Base-by-base conservation (phyloP, 1,284 basidiomycete species). In the Trichosporon asahii region DNA sequence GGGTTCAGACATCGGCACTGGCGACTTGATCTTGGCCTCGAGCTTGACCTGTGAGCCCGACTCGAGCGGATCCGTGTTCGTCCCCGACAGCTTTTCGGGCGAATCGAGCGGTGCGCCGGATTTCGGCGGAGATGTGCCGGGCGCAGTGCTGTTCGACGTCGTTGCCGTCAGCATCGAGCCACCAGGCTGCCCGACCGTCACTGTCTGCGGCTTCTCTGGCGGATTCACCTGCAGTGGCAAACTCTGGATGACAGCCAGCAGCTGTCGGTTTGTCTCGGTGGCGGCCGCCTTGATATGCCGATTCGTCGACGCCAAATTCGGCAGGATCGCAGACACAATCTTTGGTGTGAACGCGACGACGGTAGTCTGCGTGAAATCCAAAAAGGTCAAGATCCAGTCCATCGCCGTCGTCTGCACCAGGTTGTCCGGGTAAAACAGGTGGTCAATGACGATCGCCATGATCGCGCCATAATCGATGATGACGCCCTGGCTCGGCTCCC, bases 311-410 rank as follows among this genome's bases (percentile, higher is more conserved):
- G 97, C 94, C 40, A 99, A 89, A 78, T 95, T 97, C 0, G 95
- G 94, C 15, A 99, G 87, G 70, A 99, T 92, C 15, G 93, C 93
- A 6, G 92, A 91, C 63, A 99, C 91, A 53, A 99, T 89, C 40
- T 92, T 89, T 1, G 97, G 95, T 0, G 95, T 95, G 79, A 98
- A 98, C 2, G 94, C 92, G 27, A 99, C 89, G 85, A 98, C 92
- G 66, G 97, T 93, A 77, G 94, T 91, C 72, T 92, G 90, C 6
- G 91, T 91, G 75, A 98, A 94, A 57, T 87, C 88, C 21, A 99
- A 85, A 82, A 99, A 95, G 72, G 95, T 94, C 21, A 93, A 89
- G 35, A 99, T 87, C 97, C 97, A 99, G 74, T 89, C 88, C 40
- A 99, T 87, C 31, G 92, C 91, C 0, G 91, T 93, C 0, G 91